Evolutionary conservation across 768 basidiomycete species (phyloP).

Genomic region (Rickenella mellea): DNA sequence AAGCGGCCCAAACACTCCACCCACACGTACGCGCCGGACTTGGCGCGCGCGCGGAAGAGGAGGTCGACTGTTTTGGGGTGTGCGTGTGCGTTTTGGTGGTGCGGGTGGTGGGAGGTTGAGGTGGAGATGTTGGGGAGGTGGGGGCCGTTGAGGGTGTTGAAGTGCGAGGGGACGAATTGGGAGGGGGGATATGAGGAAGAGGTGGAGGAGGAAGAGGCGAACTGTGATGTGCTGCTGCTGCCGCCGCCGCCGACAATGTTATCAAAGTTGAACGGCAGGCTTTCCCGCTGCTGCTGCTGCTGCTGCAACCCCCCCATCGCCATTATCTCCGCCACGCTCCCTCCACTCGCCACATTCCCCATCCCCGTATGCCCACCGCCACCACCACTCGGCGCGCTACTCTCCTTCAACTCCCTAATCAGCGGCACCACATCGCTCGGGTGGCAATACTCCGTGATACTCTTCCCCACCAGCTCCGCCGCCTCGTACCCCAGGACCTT

Average conservation of each 20-base stretch:
- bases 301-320: background rate
- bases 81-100: too few species aligned
- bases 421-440: conserved; percentile 85
- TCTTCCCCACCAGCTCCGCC: conserved; percentile 70
- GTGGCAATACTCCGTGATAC: conserved; percentile 76
- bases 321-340: background rate
- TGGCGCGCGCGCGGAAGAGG: conserved; percentile 74
- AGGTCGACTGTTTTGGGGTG: conserved; percentile 62
- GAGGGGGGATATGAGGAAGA: too few species aligned
- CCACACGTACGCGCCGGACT: conserved; percentile 67
- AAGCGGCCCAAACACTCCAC: conserved; percentile 83
- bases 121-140: too few species aligned
- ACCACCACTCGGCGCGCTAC: background rate
- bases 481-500: conserved; percentile 81
- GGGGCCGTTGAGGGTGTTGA: too few species aligned
- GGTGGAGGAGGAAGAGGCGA: too few species aligned
- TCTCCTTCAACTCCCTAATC: conserved; percentile 84
- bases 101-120: too few species aligned
- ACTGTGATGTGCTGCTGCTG: too few species aligned
- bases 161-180: too few species aligned
- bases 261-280: background rate
- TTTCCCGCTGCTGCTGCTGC: background rate
- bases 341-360: background rate
- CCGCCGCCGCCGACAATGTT: too few species aligned
- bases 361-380: background rate